Percentiles rank a stretch among this genome's conserved stretches.
Conservation (phyloP, 306 rosid species). For the Carpinus viminea region DNA sequence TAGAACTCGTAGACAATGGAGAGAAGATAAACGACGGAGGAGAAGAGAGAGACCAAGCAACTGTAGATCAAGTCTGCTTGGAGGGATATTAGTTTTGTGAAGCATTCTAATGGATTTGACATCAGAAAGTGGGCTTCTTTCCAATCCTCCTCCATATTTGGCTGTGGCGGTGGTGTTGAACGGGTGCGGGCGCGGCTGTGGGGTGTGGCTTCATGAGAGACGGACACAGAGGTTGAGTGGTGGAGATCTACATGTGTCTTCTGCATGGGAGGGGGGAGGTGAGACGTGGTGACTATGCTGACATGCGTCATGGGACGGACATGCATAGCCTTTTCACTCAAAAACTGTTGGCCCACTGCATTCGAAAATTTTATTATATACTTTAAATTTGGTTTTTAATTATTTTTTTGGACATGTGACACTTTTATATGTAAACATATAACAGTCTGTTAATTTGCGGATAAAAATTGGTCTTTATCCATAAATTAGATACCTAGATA, state of each 20-base stretch:
- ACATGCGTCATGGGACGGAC: constrained; percentile 14
- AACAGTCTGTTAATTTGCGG: too few relatives aligned
- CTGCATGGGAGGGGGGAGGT: constrained; percentile 30
- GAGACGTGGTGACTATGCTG: constrained; percentile 37
- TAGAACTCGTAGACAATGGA: constrained; percentile 46
- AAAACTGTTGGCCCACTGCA: too few relatives aligned
- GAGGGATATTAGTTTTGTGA: constrained; percentile 40
- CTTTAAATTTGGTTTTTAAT: too few relatives aligned
- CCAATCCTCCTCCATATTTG: constrained; percentile 34
- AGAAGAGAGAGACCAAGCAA: constrained; percentile 35
- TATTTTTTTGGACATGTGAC: too few relatives aligned
- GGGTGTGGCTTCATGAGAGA: background rate
- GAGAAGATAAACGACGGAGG: constrained; percentile 41
- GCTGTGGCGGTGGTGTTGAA: constrained; percentile 2
- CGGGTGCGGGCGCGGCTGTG: background rate
- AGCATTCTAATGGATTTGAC: constrained; percentile 43
- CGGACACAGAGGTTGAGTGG: constrained; percentile 16
- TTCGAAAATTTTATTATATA: too few relatives aligned
- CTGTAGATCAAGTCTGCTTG: constrained; percentile 55
- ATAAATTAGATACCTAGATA: too few relatives aligned
- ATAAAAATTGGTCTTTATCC: too few relatives aligned
- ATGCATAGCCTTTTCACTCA: too few relatives aligned
- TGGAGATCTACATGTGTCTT: constrained; percentile 44
- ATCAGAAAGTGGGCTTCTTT: constrained; percentile 10
- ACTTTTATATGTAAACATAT: too few relatives aligned